These are phyloP conservation scores for Durusdinium trenchii DNA, from an alignment of 73 alveolate genomes.

Conservation along the genomic window DNA sequence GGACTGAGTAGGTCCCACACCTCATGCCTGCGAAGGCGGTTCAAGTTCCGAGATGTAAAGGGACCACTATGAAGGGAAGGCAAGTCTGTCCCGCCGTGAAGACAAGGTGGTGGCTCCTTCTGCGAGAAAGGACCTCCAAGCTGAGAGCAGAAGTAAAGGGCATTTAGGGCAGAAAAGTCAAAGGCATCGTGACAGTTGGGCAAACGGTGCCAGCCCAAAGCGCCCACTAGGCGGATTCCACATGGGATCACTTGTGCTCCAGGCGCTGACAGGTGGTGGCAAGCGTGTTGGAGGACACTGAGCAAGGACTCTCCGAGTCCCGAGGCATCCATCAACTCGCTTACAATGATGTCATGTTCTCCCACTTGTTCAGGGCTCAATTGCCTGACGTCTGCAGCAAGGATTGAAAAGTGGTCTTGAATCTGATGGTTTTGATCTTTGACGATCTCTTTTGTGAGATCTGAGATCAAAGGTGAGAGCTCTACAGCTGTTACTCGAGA, in stretches of 20 bases:
- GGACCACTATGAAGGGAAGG: slow-evolving; percentile 76
- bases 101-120: slow-evolving; percentile 13
- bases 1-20: slow-evolving; percentile 56
- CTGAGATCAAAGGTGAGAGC: slow-evolving; percentile 67
- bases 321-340: slow-evolving; percentile 92
- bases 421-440: background rate
- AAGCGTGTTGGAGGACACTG: slow-evolving; percentile 76
- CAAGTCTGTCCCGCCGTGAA: background rate
- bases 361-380: slow-evolving; percentile 32
- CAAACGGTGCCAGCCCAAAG: slow-evolving; percentile 33
- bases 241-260: slow-evolving; percentile 83
- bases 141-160: slow-evolving; percentile 30
- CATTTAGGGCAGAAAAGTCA: slow-evolving; percentile 29
- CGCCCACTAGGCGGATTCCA: background rate
- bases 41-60: slow-evolving; percentile 65
- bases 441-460: slow-evolving; percentile 51
- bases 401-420: background rate
- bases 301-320: slow-evolving; percentile 83
- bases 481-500: slow-evolving; percentile 54
- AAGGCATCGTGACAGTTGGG: slow-evolving; percentile 69
- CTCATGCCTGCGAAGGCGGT: slow-evolving; percentile 53
- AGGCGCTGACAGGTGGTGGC: slow-evolving; percentile 20
- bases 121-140: slow-evolving; percentile 61
- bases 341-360: slow-evolving; percentile 25
- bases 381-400: slow-evolving; percentile 32